A percentile compares a stretch with the other conserved stretches of the same genome.
phyloP scores from a whole-genome alignment of 371 early-diverging fungal species.

The Syncephalastrum sp. region DNA sequence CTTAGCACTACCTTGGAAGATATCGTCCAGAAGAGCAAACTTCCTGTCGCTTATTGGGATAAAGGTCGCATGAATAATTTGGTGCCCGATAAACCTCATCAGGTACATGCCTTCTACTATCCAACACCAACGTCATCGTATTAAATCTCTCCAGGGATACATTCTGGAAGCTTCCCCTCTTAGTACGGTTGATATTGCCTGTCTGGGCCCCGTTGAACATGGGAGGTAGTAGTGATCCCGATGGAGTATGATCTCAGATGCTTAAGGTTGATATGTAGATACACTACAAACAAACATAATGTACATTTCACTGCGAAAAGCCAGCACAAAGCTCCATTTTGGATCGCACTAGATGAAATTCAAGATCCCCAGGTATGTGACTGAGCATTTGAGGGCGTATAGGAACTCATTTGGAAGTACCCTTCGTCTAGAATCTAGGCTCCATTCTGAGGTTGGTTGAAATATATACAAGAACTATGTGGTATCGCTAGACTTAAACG shows the following conservation, averaged over 20 bases:
- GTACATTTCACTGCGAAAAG: not conserved
- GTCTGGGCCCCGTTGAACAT: constrained; percentile 1
- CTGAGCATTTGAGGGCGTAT: not conserved
- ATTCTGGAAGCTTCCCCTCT: constrained; percentile 20
- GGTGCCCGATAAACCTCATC: constrained; percentile 26
- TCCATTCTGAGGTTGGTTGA: constrained; percentile 49
- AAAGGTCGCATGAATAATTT: constrained; percentile 30
- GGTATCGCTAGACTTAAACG: not conserved
- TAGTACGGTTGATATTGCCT: not conserved
- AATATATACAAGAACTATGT: not conserved
- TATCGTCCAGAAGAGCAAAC: constrained; percentile 7
- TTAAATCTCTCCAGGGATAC: constrained; percentile 13
- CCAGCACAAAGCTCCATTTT: constrained; percentile 25
- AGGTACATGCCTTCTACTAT: constrained; percentile 7
- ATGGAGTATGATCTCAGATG: not conserved
- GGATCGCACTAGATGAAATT: constrained; percentile 61
- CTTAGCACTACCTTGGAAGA: constrained; percentile 3
- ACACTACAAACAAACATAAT: not conserved
- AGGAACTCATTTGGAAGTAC: not conserved
- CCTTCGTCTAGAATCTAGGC: constrained; percentile 52
- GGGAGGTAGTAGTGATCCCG: not conserved
- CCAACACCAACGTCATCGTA: not conserved
- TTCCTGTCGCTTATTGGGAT: constrained; percentile 11
- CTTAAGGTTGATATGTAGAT: not conserved
- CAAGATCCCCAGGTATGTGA: constrained; percentile 62